A percentile compares a stretch with the other conserved stretches of the same genome.
phyloP scores from a whole-genome alignment of 352 stramenopile genomes.

The Elongisporangium anandrum region DNA sequence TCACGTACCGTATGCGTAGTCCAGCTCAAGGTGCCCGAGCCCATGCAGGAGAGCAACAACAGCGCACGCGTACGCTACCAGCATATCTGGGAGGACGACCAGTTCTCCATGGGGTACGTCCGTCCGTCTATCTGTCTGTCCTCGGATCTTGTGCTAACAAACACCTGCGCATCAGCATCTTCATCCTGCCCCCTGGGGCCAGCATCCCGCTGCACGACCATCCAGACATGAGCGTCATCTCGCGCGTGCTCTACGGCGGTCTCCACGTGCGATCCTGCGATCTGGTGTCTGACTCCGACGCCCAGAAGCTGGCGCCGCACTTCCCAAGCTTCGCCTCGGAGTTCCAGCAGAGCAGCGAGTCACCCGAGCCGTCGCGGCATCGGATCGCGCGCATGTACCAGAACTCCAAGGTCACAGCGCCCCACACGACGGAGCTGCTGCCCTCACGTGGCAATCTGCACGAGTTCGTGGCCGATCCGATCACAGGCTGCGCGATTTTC shows the following conservation, averaged over 20 bases:
- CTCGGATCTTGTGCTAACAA: constrained; percentile 1
- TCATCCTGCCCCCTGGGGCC: constrained; percentile 69
- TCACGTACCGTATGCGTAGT: constrained; percentile 22
- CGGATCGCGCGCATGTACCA: constrained; percentile 34
- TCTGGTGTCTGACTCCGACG: constrained; percentile 21
- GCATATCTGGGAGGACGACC: constrained; percentile 78
- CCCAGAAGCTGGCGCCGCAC: constrained; percentile 1
- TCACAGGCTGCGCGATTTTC: constrained; percentile 78
- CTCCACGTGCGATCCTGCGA: constrained; percentile 66
- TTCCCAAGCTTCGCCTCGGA: constrained; percentile 6
- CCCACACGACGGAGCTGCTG: constrained; percentile 64
- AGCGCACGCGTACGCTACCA: constrained; percentile 49
- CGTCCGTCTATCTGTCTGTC: not conserved
- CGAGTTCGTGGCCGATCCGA: constrained; percentile 62
- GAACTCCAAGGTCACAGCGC: constrained; percentile 39
- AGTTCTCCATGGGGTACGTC: constrained; percentile 73
- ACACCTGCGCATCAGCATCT: constrained; percentile 43
- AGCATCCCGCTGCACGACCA: constrained; percentile 81
- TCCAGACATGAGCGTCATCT: constrained; percentile 82
- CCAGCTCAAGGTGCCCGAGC: constrained; percentile 39
- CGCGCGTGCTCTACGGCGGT: constrained; percentile 70
- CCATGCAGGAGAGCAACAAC: not conserved
- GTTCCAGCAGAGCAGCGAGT: constrained; percentile 1
- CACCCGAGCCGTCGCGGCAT: constrained; percentile 1
- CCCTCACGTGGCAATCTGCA: constrained; percentile 74